Conservation (phyloP, 2,329 filamentous ascomycete species). For the Penicillium janthinellum region DNA sequence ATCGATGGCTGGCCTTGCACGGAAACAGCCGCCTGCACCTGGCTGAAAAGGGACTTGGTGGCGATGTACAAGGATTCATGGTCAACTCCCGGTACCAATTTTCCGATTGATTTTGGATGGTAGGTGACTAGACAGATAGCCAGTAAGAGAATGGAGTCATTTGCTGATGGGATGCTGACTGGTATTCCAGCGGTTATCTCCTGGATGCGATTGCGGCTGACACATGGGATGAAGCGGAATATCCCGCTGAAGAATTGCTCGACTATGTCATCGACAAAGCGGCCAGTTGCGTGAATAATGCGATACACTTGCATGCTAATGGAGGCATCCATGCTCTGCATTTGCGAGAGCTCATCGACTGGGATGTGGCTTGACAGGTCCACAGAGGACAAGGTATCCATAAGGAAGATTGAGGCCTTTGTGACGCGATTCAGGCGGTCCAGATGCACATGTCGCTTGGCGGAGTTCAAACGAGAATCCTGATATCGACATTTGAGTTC, state of each 20-base stretch:
- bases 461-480: not conserved
- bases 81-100: not conserved
- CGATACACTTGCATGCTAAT: not conserved
- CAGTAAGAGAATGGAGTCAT: constrained; percentile 2
- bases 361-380: not conserved
- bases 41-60: constrained; percentile 6
- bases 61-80: constrained; percentile 2
- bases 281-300: constrained; percentile 2
- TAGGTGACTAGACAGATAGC: constrained; percentile 3
- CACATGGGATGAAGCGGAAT: not conserved
- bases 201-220: constrained; percentile 4
- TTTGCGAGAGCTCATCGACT: not conserved
- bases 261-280: not conserved
- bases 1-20: not conserved
- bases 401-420: not conserved
- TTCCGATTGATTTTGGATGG: not conserved
- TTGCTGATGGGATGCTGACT: not conserved
- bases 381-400: not conserved
- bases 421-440: not conserved
- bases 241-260: constrained; percentile 4
- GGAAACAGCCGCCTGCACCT: not conserved
- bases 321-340: not conserved
- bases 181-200: not conserved
- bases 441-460: not conserved
- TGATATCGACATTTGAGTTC: not conserved